phyloP scores from a whole-genome alignment of 1,284 basidiomycete species.

The Lentinula novae-zelandiae region DNA sequence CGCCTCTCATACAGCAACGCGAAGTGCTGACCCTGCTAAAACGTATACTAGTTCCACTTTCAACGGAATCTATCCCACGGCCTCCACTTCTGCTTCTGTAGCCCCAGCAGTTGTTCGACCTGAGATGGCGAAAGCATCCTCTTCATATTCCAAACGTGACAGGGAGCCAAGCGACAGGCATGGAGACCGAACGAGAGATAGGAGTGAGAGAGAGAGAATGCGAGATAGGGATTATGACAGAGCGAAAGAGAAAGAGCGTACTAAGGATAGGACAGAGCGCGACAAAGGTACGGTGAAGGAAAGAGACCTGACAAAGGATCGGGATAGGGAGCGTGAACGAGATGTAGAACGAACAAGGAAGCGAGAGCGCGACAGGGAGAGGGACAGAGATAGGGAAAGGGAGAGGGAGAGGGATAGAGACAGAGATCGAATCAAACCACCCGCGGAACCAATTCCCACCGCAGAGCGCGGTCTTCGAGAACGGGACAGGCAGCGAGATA shows the following conservation, averaged over 20 bases:
- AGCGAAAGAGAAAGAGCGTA: slow-evolving; percentile 17
- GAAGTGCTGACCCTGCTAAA: neutral
- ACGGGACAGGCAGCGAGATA: slow-evolving; percentile 9
- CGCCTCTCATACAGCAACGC: neutral
- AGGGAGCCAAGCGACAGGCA: slow-evolving; percentile 8
- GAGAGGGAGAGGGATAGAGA: slow-evolving; percentile 17
- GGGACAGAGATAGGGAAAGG: slow-evolving; percentile 17
- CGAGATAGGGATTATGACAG: slow-evolving; percentile 14
- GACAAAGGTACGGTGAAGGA: slow-evolving; percentile 14
- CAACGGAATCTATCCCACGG: neutral
- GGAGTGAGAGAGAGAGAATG: slow-evolving; percentile 16
- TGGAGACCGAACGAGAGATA: slow-evolving; percentile 15
- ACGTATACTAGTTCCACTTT: neutral
- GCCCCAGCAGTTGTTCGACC: slow-evolving; percentile 20
- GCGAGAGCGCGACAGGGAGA: slow-evolving; percentile 12
- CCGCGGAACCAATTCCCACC: neutral
- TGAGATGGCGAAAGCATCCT: slow-evolving; percentile 17
- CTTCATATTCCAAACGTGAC: slow-evolving; percentile 11
- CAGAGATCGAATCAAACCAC: slow-evolving; percentile 11
- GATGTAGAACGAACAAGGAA: slow-evolving; percentile 11
- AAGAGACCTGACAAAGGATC: slow-evolving; percentile 5
- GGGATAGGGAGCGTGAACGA: slow-evolving; percentile 14
- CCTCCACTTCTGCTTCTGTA: neutral
- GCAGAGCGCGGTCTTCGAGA: slow-evolving; percentile 9
- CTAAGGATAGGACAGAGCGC: slow-evolving; percentile 18